Conservation (phyloP, 2,329 filamentous ascomycete species). For the Berkeleyomyces basicola region DNA sequence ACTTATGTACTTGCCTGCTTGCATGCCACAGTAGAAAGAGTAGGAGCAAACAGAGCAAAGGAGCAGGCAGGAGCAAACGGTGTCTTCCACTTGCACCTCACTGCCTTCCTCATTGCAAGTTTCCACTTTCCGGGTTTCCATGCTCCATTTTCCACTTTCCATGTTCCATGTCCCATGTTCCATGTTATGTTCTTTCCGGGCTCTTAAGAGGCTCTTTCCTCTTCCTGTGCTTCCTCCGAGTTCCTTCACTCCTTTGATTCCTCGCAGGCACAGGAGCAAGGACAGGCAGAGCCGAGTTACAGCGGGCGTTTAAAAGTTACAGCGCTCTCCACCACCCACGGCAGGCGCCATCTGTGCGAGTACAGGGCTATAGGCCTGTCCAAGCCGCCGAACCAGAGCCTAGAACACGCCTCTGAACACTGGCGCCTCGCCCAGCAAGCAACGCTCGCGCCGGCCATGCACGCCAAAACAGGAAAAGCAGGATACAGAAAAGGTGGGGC, state of each 20-base stretch:
- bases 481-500: background rate
- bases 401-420: background rate
- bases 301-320: no score
- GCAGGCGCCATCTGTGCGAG: no score
- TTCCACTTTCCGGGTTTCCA: background rate
- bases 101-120: no score
- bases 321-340: no score
- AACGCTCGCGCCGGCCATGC: background rate
- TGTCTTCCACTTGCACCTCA: background rate
- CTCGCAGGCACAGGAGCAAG: background rate
- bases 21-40: background rate
- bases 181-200: background rate
- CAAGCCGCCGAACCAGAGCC: background rate
- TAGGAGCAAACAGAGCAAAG: background rate
- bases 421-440: background rate
- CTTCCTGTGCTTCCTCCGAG: background rate
- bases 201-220: slow-evolving; percentile 1
- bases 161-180: background rate
- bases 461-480: background rate
- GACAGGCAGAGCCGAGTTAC: no score
- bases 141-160: background rate
- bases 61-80: background rate
- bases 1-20: no score
- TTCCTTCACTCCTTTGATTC: background rate
- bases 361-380: no score